These are phyloP conservation scores for Candida gorgasii DNA, from an alignment of 805 yeast genomes.

Conservation along the genomic window DNA sequence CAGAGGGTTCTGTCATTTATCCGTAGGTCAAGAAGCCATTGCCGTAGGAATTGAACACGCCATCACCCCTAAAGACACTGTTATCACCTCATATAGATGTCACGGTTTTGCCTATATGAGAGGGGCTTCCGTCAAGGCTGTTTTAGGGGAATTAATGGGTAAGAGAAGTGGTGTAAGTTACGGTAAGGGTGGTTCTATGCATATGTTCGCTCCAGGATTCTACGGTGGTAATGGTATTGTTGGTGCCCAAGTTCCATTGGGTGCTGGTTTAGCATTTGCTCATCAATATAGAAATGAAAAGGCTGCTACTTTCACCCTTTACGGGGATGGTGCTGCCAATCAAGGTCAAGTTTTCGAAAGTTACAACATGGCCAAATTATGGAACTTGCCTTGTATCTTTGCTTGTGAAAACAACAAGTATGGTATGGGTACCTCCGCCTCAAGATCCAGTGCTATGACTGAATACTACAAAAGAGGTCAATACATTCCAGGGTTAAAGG, in stretches of 20 bases:
- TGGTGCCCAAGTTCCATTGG: constrained; percentile 98
- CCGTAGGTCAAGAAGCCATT: constrained; percentile 98
- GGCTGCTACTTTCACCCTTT: constrained; percentile 81
- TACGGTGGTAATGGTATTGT: constrained; percentile 99
- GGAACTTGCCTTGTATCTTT: constrained; percentile 93
- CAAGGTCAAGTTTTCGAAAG: constrained; percentile 99
- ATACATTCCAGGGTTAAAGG: constrained; percentile 97
- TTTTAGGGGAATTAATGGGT: constrained; percentile 96
- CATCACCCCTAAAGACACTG: constrained; percentile 77
- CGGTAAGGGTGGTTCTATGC: constrained; percentile 99
- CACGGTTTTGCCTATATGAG: constrained; percentile 98
- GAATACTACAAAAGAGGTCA: constrained; percentile 99
- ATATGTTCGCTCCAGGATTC: constrained; percentile 93
- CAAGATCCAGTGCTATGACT: constrained; percentile 94
- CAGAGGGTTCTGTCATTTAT: constrained; percentile 98
- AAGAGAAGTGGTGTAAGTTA: constrained; percentile 90
- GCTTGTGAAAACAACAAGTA: constrained; percentile 99
- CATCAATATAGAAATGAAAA: constrained; percentile 86
- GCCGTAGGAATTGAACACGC: constrained; percentile 99
- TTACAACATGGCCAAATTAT: constrained; percentile 98
- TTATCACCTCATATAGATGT: constrained; percentile 97
- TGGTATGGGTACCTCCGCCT: constrained; percentile 99
- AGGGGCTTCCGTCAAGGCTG: constrained; percentile 88
- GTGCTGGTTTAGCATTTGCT: constrained; percentile 98
- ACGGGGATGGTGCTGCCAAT: constrained; percentile 99